Base-by-base conservation (phyloP, 2,329 filamentous ascomycete species). In the Phialocephala sp. region DNA sequence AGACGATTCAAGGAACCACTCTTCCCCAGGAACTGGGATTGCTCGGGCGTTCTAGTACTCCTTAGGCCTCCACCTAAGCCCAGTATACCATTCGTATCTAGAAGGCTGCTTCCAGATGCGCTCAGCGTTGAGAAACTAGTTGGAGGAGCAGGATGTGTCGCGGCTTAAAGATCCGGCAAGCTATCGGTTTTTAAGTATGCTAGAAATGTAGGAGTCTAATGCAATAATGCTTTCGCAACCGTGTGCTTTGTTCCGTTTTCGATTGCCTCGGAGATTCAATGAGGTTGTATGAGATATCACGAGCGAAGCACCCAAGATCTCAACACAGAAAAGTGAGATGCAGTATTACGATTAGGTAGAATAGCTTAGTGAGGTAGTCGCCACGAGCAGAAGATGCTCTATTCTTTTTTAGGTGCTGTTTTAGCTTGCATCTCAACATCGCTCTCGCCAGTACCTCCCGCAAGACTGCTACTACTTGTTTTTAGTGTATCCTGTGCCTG, bases 391-490 rank as follows among this genome's bases (percentile, higher is more conserved):
- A 54, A 15, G 24, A 18, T 1, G 5, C 12, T 35, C 59, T 27
- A 60, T 45, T 52, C n/a, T 22, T 47, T 50, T 27, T 63, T 52
- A 8, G 9, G 12, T 24, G 37, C 24, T 6, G 14, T 35, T 39
- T 57, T 47, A 41, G 37, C 32, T 45, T 69, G 66, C 58, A 54
- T 66, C 37, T 67, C 67, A 27, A 68, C 22, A 65, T 70, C 67
- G 52, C 64, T 69, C 39, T 67, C 68, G 15, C 32, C 62, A 27
- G 18, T 47, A 24, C 36, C 52, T 24, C 18, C 59, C 11, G 32
- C 52, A 45, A 56, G n/a, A 55, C 69, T 66, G 24, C 43, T 62
- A 8, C 39, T 37, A 59, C 41, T 66, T 20, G 47, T 45, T 37
- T 62, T 43, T 3, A 54, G 24, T 14, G 50, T 35, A 54, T 54